Conservation (phyloP, 2,329 filamentous ascomycete species). For the Aureobasidium namibiae region DNA sequence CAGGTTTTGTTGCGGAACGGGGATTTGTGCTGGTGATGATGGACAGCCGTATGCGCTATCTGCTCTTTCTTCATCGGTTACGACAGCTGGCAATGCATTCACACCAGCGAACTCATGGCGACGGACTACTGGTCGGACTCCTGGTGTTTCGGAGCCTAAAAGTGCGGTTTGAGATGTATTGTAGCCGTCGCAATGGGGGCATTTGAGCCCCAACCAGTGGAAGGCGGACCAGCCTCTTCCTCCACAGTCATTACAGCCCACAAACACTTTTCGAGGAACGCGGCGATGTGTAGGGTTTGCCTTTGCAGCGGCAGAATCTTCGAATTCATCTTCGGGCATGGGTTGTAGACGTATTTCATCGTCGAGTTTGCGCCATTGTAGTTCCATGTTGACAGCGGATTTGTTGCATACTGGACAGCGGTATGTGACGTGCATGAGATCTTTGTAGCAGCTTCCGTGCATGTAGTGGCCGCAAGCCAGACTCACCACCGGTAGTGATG, state of each 20-base stretch:
- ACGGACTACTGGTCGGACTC: conserved; percentile 15
- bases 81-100: conserved; percentile 19
- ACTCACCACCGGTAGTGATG: conserved; percentile 78
- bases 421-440: conserved; percentile 84
- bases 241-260: conserved; percentile 92
- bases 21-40: conserved; percentile 1
- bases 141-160: conserved; percentile 27
- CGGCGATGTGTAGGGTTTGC: background rate
- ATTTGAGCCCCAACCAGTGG: conserved; percentile 93
- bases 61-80: conserved; percentile 15
- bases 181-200: conserved; percentile 51
- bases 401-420: conserved; percentile 96
- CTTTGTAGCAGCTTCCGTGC: conserved; percentile 78
- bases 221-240: conserved; percentile 79
- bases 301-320: conserved; percentile 4
- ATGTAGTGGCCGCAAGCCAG: conserved; percentile 96
- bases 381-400: conserved; percentile 95
- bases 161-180: conserved; percentile 43
- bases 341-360: conserved; percentile 80
- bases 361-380: conserved; percentile 85
- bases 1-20: background rate
- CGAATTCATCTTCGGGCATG: conserved; percentile 57
- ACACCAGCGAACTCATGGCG: conserved; percentile 29
- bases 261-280: conserved; percentile 50
- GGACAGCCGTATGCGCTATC: conserved; percentile 15